Conservation (phyloP, 768 basidiomycete genomes). For the Boletus subparvulus region DNA sequence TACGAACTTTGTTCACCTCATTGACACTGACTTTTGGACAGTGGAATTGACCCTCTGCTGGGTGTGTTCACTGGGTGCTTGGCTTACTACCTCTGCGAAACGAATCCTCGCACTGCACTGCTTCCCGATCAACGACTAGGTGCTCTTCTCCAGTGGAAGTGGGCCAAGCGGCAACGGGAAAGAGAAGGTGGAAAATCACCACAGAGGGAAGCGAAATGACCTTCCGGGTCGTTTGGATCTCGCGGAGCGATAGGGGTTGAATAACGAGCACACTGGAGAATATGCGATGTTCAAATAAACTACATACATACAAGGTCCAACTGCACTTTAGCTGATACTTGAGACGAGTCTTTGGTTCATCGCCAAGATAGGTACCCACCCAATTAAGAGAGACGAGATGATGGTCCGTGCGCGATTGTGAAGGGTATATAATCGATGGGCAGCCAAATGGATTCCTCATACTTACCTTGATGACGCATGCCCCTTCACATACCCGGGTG, state of each 20-base stretch:
- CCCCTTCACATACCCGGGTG: slow-evolving; percentile 51
- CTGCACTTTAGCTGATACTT: too few species aligned
- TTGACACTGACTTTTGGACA: slow-evolving; percentile 31
- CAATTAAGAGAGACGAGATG: background rate
- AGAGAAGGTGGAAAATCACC: background rate
- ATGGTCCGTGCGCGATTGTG: slow-evolving; percentile 27
- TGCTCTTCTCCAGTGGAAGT: slow-evolving; percentile 67
- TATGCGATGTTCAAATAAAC: too few species aligned
- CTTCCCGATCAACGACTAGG: slow-evolving; percentile 53
- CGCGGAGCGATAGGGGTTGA: too few species aligned
- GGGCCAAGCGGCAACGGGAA: slow-evolving; percentile 40
- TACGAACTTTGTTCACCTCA: background rate
- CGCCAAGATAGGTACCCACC: background rate
- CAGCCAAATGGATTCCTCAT: slow-evolving; percentile 28
- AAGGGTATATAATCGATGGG: slow-evolving; percentile 11
- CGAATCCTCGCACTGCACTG: slow-evolving; percentile 69
- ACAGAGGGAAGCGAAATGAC: background rate
- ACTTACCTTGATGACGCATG: slow-evolving; percentile 63
- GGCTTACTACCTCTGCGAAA: slow-evolving; percentile 80
- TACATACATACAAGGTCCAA: too few species aligned
- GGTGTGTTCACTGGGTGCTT: slow-evolving; percentile 77
- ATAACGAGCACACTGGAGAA: background rate
- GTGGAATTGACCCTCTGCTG: slow-evolving; percentile 66
- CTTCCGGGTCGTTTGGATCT: background rate
- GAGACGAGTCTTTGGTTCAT: too few species aligned